phyloP scores from a whole-genome alignment of 2,329 filamentous ascomycete species.

The Pseudocercospora eumusae region DNA sequence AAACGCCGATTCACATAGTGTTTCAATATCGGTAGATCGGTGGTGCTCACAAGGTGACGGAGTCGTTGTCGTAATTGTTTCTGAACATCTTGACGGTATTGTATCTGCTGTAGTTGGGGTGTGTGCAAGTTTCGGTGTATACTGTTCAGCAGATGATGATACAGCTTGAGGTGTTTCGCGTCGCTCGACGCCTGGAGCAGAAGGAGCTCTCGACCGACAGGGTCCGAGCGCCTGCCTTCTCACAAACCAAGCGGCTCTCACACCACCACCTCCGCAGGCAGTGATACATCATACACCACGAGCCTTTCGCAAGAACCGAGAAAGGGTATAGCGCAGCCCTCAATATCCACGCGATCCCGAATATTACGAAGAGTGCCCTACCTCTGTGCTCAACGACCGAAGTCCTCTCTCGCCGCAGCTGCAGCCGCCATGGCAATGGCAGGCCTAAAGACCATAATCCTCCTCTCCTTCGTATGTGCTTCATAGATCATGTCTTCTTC shows the following conservation, averaged over 20 bases:
- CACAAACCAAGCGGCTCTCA: not conserved
- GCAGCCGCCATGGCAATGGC: slow-evolving; percentile 58
- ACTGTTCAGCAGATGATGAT: not conserved
- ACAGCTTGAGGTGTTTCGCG: slow-evolving; percentile 3
- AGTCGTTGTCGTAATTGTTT: slow-evolving; percentile 99
- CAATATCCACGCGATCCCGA: not conserved
- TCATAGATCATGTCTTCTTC: slow-evolving; percentile 14
- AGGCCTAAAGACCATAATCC: slow-evolving; percentile 98
- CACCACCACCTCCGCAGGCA: not conserved
- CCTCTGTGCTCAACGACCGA: not conserved
- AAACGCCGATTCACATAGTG: slow-evolving; percentile 5
- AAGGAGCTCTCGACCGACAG: slow-evolving; percentile 5
- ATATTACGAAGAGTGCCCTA: not conserved
- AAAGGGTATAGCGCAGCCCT: not conserved
- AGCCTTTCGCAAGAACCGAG: not conserved
- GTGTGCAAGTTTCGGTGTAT: not conserved
- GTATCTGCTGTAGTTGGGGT: not conserved
- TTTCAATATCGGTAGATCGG: not conserved
- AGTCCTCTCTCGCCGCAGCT: slow-evolving; percentile 1
- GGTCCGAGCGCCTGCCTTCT: not conserved
- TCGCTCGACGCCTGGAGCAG: slow-evolving; percentile 1
- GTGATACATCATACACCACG: not conserved
- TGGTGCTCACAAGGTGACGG: slow-evolving; percentile 86
- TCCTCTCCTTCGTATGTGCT: slow-evolving; percentile 81
- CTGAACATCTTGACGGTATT: slow-evolving; percentile 72